phyloP scores from a whole-genome alignment of 2,329 filamentous ascomycete species.

The Botrytis porri region DNA sequence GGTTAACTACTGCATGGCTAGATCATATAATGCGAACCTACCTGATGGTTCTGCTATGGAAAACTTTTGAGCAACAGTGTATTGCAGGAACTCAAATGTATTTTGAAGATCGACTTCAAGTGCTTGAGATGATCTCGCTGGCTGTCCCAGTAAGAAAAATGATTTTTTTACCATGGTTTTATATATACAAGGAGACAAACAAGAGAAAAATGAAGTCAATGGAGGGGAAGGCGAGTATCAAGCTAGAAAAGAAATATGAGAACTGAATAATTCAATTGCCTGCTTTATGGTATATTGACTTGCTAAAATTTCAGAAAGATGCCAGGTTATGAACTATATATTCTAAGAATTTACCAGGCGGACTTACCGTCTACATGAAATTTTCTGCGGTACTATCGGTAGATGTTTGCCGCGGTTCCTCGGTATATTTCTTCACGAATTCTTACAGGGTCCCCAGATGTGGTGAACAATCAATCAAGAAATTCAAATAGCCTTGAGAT shows the following conservation, averaged over 20 bases:
- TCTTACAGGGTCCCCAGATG: background rate
- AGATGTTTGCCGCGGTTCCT: background rate
- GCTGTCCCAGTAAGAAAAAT: constrained; percentile 23
- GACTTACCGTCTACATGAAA: background rate
- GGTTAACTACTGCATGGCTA: background rate
- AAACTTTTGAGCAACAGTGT: constrained; percentile 23
- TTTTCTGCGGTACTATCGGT: background rate
- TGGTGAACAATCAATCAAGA: background rate
- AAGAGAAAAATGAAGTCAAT: background rate
- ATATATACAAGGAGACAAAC: background rate
- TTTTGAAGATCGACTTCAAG: constrained; percentile 23
- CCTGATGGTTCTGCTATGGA: constrained; percentile 23
- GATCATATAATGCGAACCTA: background rate
- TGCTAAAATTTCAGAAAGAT: background rate
- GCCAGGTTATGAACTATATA: background rate
- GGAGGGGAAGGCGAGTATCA: background rate
- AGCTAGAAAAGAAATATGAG: background rate
- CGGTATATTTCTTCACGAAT: background rate
- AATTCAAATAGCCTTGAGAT: background rate
- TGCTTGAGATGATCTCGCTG: constrained; percentile 14
- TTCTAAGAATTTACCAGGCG: background rate
- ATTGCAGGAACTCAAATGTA: constrained; percentile 23
- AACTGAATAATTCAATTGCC: background rate
- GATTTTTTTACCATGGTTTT: constrained; percentile 6
- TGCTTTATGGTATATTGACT: background rate